Evolutionary conservation across 1,139 yeast species (phyloP).

Genomic region (Yamadazyma atlantica): DNA sequence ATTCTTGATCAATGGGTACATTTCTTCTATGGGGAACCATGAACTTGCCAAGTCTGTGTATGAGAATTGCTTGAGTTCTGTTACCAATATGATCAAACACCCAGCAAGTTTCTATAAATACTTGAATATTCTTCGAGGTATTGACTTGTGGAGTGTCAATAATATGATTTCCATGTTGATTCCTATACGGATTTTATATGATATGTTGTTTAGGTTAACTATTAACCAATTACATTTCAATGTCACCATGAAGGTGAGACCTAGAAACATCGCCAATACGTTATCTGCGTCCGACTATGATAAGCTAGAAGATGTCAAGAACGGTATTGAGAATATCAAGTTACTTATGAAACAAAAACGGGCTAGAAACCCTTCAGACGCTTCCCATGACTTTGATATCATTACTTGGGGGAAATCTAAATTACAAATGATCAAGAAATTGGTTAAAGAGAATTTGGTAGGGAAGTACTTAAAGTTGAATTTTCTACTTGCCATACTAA

Average conservation of each 20-base stretch:
- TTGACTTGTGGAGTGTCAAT: constrained; percentile 31
- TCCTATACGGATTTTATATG: constrained; percentile 41
- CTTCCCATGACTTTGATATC: constrained; percentile 1
- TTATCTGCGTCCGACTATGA: constrained; percentile 25
- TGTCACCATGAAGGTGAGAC: constrained; percentile 28
- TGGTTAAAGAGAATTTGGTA: constrained; percentile 7
- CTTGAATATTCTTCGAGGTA: constrained; percentile 20
- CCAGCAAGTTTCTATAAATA: constrained; percentile 12
- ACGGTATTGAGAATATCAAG: constrained; percentile 14
- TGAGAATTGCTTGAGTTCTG: constrained; percentile 9
- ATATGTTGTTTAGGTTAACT: constrained; percentile 36
- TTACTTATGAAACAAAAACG: constrained; percentile 9
- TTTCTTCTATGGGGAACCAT: constrained; percentile 43
- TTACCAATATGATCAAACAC: constrained; percentile 10
- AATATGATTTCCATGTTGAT: constrained; percentile 36
- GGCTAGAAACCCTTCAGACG: not conserved
- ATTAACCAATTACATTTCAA: constrained; percentile 47
- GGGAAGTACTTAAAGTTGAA: constrained; percentile 15
- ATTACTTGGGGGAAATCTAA: constrained; percentile 1
- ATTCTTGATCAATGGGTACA: constrained; percentile 35
- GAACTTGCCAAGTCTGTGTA: constrained; percentile 22
- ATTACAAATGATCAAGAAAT: constrained; percentile 3
- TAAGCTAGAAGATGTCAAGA: constrained; percentile 23
- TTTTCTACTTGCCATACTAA: constrained; percentile 16
- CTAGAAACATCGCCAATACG: constrained; percentile 39